These are phyloP conservation scores for Pseudevernia furfuracea DNA, from an alignment of 495 filamentous ascomycete species.

Conservation along the genomic window DNA sequence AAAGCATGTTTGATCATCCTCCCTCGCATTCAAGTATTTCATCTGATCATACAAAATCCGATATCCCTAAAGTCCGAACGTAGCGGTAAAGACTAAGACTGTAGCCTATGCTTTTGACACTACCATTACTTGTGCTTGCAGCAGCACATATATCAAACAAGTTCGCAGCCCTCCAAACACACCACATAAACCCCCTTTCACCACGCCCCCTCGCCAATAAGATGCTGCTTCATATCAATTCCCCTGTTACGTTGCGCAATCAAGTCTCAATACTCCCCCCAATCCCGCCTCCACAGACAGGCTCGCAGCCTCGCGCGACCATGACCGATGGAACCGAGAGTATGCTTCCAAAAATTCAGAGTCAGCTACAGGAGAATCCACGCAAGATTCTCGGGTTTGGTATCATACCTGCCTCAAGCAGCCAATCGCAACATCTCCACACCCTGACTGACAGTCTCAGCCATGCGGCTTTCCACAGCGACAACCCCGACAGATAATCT, in stretches of 20 bases:
- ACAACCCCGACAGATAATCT: not conserved
- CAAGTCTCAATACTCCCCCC: slow-evolving; percentile 10
- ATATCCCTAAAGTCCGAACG: too few species aligned
- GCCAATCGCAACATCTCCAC: not conserved
- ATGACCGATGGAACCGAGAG: not conserved
- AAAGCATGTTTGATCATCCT: too few species aligned
- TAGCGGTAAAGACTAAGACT: too few species aligned
- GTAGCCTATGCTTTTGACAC: too few species aligned
- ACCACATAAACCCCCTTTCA: not conserved
- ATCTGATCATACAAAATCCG: too few species aligned
- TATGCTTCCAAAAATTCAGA: not conserved
- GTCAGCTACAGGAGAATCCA: not conserved
- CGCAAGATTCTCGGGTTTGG: not conserved
- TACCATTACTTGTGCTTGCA: too few species aligned
- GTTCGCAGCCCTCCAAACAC: too few species aligned
- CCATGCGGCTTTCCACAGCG: not conserved
- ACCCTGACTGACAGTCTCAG: not conserved
- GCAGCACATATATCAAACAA: too few species aligned
- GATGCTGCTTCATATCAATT: not conserved
- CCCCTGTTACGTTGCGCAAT: slow-evolving; percentile 11
- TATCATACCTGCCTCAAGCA: not conserved
- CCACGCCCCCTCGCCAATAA: not conserved
- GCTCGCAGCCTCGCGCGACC: not conserved
- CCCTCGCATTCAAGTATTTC: too few species aligned
- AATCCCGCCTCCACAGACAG: not conserved